phyloP scores from a whole-genome alignment of 164 flowering plant species.

The Amborella trichopoda region DNA sequence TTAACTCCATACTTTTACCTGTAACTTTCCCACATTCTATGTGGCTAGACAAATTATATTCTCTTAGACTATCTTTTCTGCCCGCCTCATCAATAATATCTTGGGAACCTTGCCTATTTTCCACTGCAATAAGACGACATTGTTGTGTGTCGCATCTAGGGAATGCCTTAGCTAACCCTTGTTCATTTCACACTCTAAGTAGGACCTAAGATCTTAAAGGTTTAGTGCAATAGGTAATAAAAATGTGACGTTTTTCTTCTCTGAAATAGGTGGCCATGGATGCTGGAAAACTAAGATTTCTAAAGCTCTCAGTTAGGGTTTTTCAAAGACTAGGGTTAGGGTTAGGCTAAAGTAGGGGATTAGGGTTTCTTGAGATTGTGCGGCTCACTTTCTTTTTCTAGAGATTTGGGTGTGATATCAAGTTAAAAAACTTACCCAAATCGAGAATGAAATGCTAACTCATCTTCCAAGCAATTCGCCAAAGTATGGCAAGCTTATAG shows the following conservation, averaged over 20 bases:
- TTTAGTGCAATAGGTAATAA: background rate
- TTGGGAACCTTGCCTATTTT: background rate
- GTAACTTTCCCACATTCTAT: no score
- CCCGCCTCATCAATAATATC: no score
- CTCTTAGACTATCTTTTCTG: no score
- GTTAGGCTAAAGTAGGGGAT: background rate
- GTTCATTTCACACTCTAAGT: background rate
- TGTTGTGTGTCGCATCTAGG: background rate
- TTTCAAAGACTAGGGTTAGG: background rate
- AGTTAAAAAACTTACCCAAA: no score
- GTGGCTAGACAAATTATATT: no score
- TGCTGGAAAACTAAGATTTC: background rate
- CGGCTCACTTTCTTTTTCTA: background rate
- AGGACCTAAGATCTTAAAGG: background rate
- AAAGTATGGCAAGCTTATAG: no score
- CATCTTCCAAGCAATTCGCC: no score
- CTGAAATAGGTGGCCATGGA: background rate
- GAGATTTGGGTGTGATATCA: background rate
- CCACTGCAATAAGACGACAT: background rate
- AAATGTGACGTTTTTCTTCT: background rate
- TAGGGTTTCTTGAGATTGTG: no score
- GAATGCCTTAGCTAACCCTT: background rate
- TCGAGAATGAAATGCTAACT: no score
- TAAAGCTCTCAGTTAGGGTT: background rate
- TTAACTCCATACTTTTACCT: no score